Conservation (phyloP, 371 early-diverging fungal genomes). For the Entomophthora muscae region DNA sequence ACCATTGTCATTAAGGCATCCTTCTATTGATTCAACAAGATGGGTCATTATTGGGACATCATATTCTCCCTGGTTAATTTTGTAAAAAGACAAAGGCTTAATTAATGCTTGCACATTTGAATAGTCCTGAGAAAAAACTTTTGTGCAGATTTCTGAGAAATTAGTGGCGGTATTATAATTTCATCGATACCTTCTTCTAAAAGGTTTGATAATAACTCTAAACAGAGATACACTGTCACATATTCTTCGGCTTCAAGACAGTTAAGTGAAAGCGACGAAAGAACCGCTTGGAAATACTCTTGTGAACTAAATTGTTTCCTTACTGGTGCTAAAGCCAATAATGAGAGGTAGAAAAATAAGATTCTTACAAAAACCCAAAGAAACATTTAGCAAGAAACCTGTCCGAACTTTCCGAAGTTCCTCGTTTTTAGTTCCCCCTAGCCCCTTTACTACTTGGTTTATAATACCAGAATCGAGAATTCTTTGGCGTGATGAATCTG, state of each 20-base stretch:
- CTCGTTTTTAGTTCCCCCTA: not conserved
- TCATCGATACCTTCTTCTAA: not conserved
- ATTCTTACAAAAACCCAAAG: not conserved
- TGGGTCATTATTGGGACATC: not conserved
- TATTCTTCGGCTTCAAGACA: not conserved
- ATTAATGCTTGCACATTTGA: not conserved
- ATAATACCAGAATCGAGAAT: not conserved
- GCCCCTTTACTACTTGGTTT: not conserved
- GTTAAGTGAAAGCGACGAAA: not conserved
- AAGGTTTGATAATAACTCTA: not conserved
- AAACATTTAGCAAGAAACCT: not conserved
- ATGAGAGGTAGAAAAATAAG: not conserved
- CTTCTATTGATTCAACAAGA: not conserved
- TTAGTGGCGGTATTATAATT: not conserved
- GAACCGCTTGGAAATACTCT: not conserved
- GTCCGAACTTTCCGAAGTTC: not conserved
- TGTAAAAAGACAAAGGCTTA: not conserved
- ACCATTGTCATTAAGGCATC: not conserved
- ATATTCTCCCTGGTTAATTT: not conserved
- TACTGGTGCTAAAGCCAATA: not conserved
- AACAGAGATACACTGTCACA: not conserved
- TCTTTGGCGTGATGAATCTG: not conserved
- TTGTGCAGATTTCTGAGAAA: not conserved
- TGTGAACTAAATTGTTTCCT: not conserved
- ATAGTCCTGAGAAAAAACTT: not conserved